A percentile compares a stretch with the other conserved stretches of the same genome.
phyloP scores from a whole-genome alignment of 352 stramenopile species.

The Phytophthora nicotianae region DNA sequence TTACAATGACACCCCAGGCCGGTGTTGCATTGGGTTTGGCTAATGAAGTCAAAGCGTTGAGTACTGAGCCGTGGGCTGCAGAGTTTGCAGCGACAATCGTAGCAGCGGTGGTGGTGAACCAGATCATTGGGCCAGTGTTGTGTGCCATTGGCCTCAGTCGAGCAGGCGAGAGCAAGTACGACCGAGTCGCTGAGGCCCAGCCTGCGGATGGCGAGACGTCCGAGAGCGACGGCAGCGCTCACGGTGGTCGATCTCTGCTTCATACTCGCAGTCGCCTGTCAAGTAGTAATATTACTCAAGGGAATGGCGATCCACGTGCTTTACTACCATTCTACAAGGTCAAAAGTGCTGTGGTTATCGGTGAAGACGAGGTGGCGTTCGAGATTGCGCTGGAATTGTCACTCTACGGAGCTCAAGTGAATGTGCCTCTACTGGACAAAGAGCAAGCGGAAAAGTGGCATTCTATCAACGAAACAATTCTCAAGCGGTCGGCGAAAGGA shows the following conservation, averaged over 20 bases:
- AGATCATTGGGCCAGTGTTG: constrained; percentile 71
- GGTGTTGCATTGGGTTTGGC: constrained; percentile 70
- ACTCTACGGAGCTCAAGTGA: constrained; percentile 66
- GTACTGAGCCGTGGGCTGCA: constrained; percentile 51
- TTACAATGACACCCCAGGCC: constrained; percentile 75
- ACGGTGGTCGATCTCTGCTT: constrained; percentile 3
- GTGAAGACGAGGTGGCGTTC: constrained; percentile 67
- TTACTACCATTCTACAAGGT: constrained; percentile 59
- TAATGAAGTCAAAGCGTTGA: constrained; percentile 61
- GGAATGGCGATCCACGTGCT: constrained; percentile 46
- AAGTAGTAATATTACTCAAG: constrained; percentile 31
- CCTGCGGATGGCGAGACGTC: constrained; percentile 11
- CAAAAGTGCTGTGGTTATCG: constrained; percentile 62
- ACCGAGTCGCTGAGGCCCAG: constrained; percentile 25
- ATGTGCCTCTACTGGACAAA: constrained; percentile 63
- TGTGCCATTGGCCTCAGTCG: constrained; percentile 59
- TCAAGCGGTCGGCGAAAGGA: constrained; percentile 54
- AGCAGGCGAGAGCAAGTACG: constrained; percentile 54
- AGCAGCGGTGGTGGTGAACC: constrained; percentile 70
- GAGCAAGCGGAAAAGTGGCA: constrained; percentile 64
- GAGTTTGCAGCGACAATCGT: constrained; percentile 74
- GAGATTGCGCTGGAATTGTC: constrained; percentile 67
- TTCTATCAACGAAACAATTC: constrained; percentile 59
- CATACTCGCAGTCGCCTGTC: constrained; percentile 20
- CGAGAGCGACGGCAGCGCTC: constrained; percentile 16